Evolutionary conservation across 176 grass and related monocot species (phyloP).

Genomic region (Eragrostis curvula): DNA sequence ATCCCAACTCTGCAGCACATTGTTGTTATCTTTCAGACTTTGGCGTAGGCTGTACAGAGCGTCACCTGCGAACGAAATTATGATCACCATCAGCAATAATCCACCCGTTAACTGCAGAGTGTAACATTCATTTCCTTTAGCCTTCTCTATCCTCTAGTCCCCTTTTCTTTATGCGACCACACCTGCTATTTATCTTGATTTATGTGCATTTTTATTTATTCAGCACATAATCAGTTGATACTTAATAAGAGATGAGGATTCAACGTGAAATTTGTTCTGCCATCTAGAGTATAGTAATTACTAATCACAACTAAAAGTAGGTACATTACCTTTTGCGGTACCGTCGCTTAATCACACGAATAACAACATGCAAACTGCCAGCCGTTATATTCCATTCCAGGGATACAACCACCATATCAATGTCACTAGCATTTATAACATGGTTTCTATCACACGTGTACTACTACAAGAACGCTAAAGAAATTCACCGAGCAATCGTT

Average conservation of each 20-base stretch:
- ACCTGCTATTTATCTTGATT: background rate
- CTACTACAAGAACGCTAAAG: background rate
- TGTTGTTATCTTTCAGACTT: conserved; percentile 71
- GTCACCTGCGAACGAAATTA: conserved; percentile 62
- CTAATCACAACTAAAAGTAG: background rate
- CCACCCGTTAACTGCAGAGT: background rate
- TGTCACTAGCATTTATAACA: conserved; percentile 1
- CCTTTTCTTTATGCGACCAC: background rate
- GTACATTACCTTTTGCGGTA: background rate
- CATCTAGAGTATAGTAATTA: background rate
- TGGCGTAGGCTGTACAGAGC: conserved; percentile 65
- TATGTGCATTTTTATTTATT: background rate
- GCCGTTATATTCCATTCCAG: background rate
- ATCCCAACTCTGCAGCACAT: conserved; percentile 88
- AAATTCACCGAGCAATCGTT: background rate
- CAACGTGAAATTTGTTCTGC: background rate
- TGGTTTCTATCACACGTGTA: background rate
- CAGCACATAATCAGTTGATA: background rate
- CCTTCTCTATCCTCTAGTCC: no score
- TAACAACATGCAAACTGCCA: background rate
- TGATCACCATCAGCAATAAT: conserved; percentile 37
- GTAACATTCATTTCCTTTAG: background rate
- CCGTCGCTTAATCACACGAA: background rate
- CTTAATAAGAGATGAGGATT: background rate
- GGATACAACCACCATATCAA: conserved; percentile 3